Evolutionary conservation across 2,329 filamentous ascomycete genomes (phyloP), one percentile per base, ranked within the genome.

Genomic region (Epichloe bromicola): DNA sequence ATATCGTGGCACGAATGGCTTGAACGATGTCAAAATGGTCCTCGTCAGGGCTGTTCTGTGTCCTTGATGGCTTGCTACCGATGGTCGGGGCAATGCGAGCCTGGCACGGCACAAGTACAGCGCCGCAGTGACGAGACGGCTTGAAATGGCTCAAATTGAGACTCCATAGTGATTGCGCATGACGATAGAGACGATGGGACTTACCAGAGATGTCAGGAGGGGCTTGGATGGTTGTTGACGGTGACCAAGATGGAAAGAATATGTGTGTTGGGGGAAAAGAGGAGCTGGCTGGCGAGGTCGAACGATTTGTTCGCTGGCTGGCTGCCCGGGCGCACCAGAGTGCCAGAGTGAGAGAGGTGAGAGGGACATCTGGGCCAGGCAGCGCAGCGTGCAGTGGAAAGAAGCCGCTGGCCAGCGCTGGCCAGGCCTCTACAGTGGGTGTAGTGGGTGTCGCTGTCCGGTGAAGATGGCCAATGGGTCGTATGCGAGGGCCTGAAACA

Each of bases 221-320:
- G 59, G 58, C 53, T 59, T 63, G 62, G 48, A 56, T 59, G 64
- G 59, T 60, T 63, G 62, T 60, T 64, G 62, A 60, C 59, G 65
- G 62, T 56, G 60, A 60, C 57, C 54, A 61, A 62, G 60, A 59
- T 60, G 64, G 60, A 60, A 63, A 65, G 63, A 47, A 61, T 63
- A 65, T 67, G 67, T 68, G 67, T 61, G 67, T 65, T 30, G 30
- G 65, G 64, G 65, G 67, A 70, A 70, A 70, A 70, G 67, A 70
- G 67, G 67, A 70, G 59, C 54, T 55, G 65, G 61, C 59, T 60
- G 61, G 59, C 57, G 61, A 68, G 61, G 66, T 65, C 61, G 61
- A 64, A 64, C 60, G 65, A 68, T 67, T 69, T 69, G 68, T 67
- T 66, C 65, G 62, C 59, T 61, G 60, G 58, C 55, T 42, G 55